Conservation (phyloP, 2,329 filamentous ascomycete species). For the Cordyceps tenuipes region DNA sequence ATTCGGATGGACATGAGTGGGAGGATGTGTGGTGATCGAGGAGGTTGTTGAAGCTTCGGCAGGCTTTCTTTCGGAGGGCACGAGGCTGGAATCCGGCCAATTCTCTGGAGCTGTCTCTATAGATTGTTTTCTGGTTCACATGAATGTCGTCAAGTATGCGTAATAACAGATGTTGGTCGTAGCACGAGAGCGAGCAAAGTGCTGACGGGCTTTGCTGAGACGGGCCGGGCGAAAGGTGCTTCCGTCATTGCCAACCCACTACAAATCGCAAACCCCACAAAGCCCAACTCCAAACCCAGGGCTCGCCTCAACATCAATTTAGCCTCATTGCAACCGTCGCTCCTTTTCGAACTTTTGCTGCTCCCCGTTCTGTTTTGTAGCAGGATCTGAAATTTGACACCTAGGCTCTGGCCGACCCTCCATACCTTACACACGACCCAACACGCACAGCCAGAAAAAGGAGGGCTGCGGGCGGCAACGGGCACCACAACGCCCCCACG, state of each 20-base stretch:
- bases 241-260: constrained; percentile 5
- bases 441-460: neutral
- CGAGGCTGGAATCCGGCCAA: too few relatives aligned
- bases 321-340: neutral
- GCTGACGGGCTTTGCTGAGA: neutral
- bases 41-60: neutral
- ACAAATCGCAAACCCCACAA: constrained; percentile 6
- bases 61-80: neutral
- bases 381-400: neutral
- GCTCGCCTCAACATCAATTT: neutral
- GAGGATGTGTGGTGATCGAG: neutral
- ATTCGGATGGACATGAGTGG: constrained; percentile 5
- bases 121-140: neutral
- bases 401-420: neutral
- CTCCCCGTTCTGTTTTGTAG: neutral
- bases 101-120: neutral
- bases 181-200: too few relatives aligned
- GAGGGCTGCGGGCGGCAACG: neutral
- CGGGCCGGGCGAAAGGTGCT: constrained; percentile 1
- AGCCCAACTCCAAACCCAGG: neutral
- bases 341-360: neutral
- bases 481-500: neutral
- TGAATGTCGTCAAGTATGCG: too few relatives aligned
- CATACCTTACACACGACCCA: neutral
- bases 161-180: too few relatives aligned